Evolutionary conservation across 1,284 basidiomycete species (phyloP).

Genomic region (Boletellus sp.): DNA sequence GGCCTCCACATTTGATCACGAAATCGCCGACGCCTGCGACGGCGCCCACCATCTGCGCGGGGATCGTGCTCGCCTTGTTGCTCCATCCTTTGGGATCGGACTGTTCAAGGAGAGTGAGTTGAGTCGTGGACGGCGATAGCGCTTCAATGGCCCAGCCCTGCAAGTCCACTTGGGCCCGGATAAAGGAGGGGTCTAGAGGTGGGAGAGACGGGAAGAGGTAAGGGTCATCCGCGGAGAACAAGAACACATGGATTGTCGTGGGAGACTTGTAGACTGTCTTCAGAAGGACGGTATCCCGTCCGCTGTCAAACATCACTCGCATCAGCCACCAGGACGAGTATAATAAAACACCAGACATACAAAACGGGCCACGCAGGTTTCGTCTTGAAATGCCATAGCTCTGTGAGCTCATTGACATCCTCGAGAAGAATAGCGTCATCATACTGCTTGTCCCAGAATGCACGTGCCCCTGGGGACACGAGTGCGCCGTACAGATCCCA

Average conservation of each 20-base stretch:
- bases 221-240: constrained; percentile 90
- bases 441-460: constrained; percentile 88
- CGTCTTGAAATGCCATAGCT: constrained; percentile 87
- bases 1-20: constrained; percentile 92
- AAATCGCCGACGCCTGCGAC: constrained; percentile 91
- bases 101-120: constrained; percentile 93
- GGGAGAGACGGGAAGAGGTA: constrained; percentile 83
- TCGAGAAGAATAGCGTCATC: constrained; percentile 85
- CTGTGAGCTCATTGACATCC: constrained; percentile 89
- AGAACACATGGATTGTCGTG: constrained; percentile 91
- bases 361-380: constrained; percentile 90
- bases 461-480: constrained; percentile 76
- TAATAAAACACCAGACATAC: constrained; percentile 45
- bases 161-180: constrained; percentile 92
- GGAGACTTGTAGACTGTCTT: constrained; percentile 98
- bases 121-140: constrained; percentile 91
- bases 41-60: constrained; percentile 84
- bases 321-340: constrained; percentile 7
- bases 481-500: constrained; percentile 96
- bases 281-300: constrained; percentile 86
- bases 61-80: constrained; percentile 85
- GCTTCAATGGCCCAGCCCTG: constrained; percentile 98
- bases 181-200: constrained; percentile 68
- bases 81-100: constrained; percentile 98
- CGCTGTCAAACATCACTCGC: constrained; percentile 45